These are phyloP conservation scores for Xylaria sp. DNA, from an alignment of 2,329 filamentous ascomycete species.

Conservation along the genomic window DNA sequence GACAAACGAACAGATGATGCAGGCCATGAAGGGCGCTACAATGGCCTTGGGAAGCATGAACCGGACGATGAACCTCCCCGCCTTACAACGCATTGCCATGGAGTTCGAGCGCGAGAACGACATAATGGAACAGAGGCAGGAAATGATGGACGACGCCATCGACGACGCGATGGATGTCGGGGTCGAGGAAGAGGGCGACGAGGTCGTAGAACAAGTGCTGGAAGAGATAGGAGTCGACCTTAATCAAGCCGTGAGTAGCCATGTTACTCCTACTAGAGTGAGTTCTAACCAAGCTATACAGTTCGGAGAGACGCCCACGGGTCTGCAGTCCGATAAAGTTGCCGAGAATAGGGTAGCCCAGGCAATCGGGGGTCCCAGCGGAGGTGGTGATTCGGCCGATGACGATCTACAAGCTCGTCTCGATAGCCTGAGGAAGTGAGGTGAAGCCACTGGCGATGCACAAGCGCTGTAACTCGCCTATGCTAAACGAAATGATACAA, in stretches of 20 bases:
- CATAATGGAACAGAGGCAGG: conserved; percentile 98
- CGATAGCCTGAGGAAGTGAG: conserved; percentile 75
- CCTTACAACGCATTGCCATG: conserved; percentile 95
- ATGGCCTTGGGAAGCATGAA: conserved; percentile 96
- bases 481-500: not conserved
- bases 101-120: conserved; percentile 99
- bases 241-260: conserved; percentile 76
- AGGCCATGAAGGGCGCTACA: conserved; percentile 98
- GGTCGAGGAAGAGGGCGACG: conserved; percentile 93
- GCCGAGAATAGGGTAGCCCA: conserved; percentile 83
- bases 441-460: not conserved
- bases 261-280: conserved; percentile 10
- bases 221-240: conserved; percentile 97
- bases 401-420: conserved; percentile 93
- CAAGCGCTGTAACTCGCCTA: not conserved
- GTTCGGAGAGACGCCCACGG: conserved; percentile 91
- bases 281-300: conserved; percentile 49
- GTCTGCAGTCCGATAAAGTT: conserved; percentile 74
- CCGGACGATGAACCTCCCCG: conserved; percentile 93
- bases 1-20: conserved; percentile 99
- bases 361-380: conserved; percentile 73
- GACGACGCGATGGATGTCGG: conserved; percentile 92
- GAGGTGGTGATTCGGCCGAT: conserved; percentile 69
- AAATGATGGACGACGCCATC: conserved; percentile 99
- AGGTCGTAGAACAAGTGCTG: conserved; percentile 93